Evolutionary conservation across 768 basidiomycete species (phyloP).

Genomic region (Boletus subparvulus): DNA sequence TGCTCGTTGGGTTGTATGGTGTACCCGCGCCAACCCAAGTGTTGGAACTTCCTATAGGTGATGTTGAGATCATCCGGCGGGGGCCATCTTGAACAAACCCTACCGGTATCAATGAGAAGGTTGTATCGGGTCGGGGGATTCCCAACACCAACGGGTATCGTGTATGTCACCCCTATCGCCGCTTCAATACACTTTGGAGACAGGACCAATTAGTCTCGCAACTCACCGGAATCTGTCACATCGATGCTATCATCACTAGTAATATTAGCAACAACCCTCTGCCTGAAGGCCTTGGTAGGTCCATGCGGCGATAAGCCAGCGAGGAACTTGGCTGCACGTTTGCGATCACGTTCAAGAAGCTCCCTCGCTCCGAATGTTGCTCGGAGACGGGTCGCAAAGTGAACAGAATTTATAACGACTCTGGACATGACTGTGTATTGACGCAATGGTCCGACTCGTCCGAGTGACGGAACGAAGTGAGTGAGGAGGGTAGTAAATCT

Average conservation of each 20-base stretch:
- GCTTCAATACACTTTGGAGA: background rate
- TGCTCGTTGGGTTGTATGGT: constrained; percentile 45
- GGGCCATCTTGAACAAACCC: constrained; percentile 2
- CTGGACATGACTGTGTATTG: constrained; percentile 35
- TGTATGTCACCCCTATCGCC: constrained; percentile 50
- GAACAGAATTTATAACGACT: background rate
- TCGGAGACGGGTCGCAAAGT: constrained; percentile 39
- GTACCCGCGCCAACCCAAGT: constrained; percentile 58
- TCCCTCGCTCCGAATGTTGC: constrained; percentile 41
- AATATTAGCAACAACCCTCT: constrained; percentile 9
- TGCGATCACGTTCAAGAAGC: constrained; percentile 52
- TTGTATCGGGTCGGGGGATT: constrained; percentile 47
- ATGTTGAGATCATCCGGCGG: background rate
- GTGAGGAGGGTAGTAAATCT: background rate
- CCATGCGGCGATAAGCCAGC: constrained; percentile 55
- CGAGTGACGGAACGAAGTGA: background rate
- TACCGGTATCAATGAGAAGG: constrained; percentile 60
- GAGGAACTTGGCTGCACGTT: constrained; percentile 56
- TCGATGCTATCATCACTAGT: constrained; percentile 40
- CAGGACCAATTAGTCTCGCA: background rate
- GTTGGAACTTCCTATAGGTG: constrained; percentile 41
- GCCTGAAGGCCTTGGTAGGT: constrained; percentile 36
- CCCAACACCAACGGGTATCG: constrained; percentile 51
- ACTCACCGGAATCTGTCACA: constrained; percentile 52
- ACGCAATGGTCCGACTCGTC: background rate